Evolutionary conservation across 495 filamentous ascomycete species (phyloP).

Genomic region (Penicillium cataractarum): DNA sequence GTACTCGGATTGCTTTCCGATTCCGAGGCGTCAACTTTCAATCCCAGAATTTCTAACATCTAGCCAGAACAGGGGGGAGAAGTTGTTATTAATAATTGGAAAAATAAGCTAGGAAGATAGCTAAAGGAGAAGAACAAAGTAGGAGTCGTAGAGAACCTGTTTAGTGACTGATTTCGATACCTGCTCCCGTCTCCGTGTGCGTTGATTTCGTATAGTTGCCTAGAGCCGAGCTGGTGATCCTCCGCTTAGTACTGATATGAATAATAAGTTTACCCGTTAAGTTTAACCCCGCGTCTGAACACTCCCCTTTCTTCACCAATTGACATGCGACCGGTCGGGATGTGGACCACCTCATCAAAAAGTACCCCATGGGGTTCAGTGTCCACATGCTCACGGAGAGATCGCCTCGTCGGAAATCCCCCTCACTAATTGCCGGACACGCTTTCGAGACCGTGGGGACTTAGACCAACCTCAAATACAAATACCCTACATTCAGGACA

Average conservation of each 20-base stretch:
- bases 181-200: too few relatives aligned
- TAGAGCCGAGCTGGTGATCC: too few relatives aligned
- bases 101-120: too few relatives aligned
- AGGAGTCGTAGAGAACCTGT: too few relatives aligned
- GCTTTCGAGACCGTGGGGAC: neutral
- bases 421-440: neutral
- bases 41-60: too few relatives aligned
- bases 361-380: neutral
- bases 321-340: neutral
- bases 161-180: neutral
- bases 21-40: neutral
- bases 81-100: too few relatives aligned
- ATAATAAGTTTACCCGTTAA: neutral
- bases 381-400: neutral
- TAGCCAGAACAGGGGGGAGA: too few relatives aligned
- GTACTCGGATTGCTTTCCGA: neutral
- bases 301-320: neutral
- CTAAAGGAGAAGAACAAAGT: neutral
- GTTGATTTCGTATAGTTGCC: too few relatives aligned
- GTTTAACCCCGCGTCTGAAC: neutral
- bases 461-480: neutral
- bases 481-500: neutral
- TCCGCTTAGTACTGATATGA: neutral
- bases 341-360: neutral
- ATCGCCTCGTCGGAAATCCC: neutral